phyloP scores from a whole-genome alignment of 352 stramenopile species.

The Peronosclerospora sorghi region DNA sequence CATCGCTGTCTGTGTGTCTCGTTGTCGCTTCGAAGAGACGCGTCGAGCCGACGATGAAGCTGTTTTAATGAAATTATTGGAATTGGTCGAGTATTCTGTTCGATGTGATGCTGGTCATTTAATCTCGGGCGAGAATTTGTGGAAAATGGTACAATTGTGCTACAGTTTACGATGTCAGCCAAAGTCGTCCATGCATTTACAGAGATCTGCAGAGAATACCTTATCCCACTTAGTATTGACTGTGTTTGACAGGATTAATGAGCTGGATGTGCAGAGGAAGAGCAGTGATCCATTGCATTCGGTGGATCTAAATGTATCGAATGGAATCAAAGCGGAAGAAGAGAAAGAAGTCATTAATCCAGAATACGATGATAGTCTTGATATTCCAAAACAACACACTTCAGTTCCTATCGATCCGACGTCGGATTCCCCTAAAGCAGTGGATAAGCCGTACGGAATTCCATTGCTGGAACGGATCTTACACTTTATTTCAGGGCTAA shows the following conservation, averaged over 20 bases:
- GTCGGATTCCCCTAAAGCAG: slow-evolving; percentile 5
- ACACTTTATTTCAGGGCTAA: slow-evolving; percentile 87
- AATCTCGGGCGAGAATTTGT: slow-evolving; percentile 88
- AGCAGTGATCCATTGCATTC: slow-evolving; percentile 3
- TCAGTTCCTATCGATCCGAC: slow-evolving; percentile 2
- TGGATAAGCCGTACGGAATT: slow-evolving; percentile 69
- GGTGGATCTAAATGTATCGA: neutral
- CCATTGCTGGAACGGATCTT: slow-evolving; percentile 90
- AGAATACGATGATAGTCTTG: slow-evolving; percentile 18
- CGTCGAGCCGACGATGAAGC: slow-evolving; percentile 86
- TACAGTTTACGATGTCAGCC: slow-evolving; percentile 91
- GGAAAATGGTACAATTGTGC: slow-evolving; percentile 94
- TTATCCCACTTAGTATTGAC: slow-evolving; percentile 94
- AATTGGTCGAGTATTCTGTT: slow-evolving; percentile 92
- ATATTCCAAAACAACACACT: slow-evolving; percentile 8
- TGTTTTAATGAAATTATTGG: slow-evolving; percentile 92
- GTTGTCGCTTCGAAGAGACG: slow-evolving; percentile 94
- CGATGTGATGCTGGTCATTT: slow-evolving; percentile 85
- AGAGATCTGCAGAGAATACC: slow-evolving; percentile 91
- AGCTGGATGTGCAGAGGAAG: slow-evolving; percentile 33
- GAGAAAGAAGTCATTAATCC: slow-evolving; percentile 6
- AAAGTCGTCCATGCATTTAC: slow-evolving; percentile 84
- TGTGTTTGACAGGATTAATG: slow-evolving; percentile 89
- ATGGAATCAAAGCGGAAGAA: neutral
- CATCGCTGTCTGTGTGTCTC: slow-evolving; percentile 87